Base-by-base conservation (phyloP, 805 yeast genomes). In the Kodamaea neixiangensis region DNA sequence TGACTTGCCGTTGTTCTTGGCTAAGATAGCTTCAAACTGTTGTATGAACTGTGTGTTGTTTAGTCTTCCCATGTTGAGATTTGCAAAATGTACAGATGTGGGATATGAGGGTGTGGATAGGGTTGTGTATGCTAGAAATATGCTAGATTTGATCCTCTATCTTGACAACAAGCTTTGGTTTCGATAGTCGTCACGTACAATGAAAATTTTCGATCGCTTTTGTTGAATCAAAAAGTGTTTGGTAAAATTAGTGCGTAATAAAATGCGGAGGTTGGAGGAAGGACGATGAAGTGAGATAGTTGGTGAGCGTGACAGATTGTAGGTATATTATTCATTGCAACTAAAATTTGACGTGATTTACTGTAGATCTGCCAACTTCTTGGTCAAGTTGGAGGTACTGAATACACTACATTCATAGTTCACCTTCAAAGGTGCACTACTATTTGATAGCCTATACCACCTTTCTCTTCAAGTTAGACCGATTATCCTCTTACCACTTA, bases 1-100 rank as follows among this genome's bases (percentile, higher is more conserved):
- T 6, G 83, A 76, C 52, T 76, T 66, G 7, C 78, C 79, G 38
- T 61, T 60, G 50, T 71, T 70, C 43, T 50, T 38, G 43, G 49
- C 33, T 43, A 56, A 49, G 7, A 56, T 49, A 13, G 52, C 42
- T 31, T 48, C 50, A 21, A 56, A 52, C 44, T 57, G 54, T 45
- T 49, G 46, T 35, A 71, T 56, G 35, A 66, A 54, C 17, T 60
- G 57, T 2, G 60, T 49, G 48, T 56, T 56, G 40, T 54, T 57
- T 41, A 56, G 41, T 39, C 59, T 47, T 10, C 49, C 49, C 57
- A 54, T 56, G 41, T 11, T 37, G 19, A 6, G 19, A 4, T 17
- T 37, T 18, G 11, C 15, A 14, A 5, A 34, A 7, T 37, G 37
- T 7, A 15, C 7, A 6, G 4, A 2, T 37, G 19, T 37, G 21